Evolutionary conservation across 2,329 filamentous ascomycete species (phyloP), one percentile per base, ranked within the genome.

Genomic region (Chrysosporium keratinophilum): DNA sequence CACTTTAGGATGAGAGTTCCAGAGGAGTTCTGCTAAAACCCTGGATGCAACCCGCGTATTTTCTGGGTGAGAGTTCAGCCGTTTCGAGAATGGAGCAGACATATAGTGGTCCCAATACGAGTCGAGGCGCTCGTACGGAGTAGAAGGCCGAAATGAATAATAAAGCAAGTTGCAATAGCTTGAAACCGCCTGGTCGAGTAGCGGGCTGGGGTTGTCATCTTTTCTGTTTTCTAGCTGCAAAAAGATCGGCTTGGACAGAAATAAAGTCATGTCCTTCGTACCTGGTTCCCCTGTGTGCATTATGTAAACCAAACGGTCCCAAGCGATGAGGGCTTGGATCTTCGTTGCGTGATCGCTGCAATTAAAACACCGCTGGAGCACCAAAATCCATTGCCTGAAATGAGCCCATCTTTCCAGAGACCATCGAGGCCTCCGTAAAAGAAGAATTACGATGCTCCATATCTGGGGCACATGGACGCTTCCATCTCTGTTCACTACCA

Each of bases 301-400:
- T 5, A 83, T 79, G 64, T 85, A 95, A 17, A 93, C 79, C 43
- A 96, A 81, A 51, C 87, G 84, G 61, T 87, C 88, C 87, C 91
- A 96, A 0, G 89, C 89, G 54, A 83, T 74, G 62, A 91, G 88
- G 19, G 90, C 87, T 62, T 94, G 83, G 12, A 81, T 75, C 61
- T 84, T 88, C 43, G 84, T 85, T 43, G 77, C 72, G 2, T 77
- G 71, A 58, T 95, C 88, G 50, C 79, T 79, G 60, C 82, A 85
- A 64, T 95, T 95, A 69, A 97, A 88, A 63, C 88, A 93, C 57
- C 77, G 78, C 62, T 95, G 85, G 15, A 95, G 83, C 9, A 95
- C 77, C 33, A 78, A 77, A 6, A 96, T 74, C 86, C 88, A 96
- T 5, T 79, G 76, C 28, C 76, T 78, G 58, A 88, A 82, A 63